Base-by-base conservation (phyloP, 2,329 filamentous ascomycete genomes). In the Dichotomopilus funicola region DNA sequence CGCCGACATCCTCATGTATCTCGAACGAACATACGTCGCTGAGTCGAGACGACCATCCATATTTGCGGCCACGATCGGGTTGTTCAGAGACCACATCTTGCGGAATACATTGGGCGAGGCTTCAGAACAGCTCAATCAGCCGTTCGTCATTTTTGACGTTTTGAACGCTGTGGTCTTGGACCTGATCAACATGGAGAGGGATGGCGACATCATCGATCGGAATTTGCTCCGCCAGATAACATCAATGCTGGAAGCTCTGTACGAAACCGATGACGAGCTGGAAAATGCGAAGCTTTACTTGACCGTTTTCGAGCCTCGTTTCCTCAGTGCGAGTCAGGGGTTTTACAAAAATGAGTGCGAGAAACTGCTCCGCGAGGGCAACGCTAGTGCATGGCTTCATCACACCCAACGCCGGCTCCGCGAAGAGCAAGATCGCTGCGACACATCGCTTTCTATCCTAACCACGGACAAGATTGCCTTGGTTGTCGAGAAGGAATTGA, bases 1-100 rank as follows among this genome's bases (percentile, higher is more conserved):
- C 50, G 91, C 91, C 4, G 94, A 97, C 70, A 90, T 97, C 36
- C 78, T 97, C 51, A 96, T 97, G 91, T 96, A 96, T 67, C 89
- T 99, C 78, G 92, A 99, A 68, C 87, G 91, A 49, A 86, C 91
- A 34, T 91, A 88, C 65, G 87, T 84, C 49, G 77, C 84, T 38
- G 90, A 95, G 60, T 65, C 72, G 5, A 81, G 85, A 57, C 79
- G 83, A 5, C 86, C 89, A 0, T 87, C 88, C 0, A 94, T 96
- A 53, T 96, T 91, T 67, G 82, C 86, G 11, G 83, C 87, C 8
- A 86, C 89, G 2, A 95, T 99, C 77, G 86, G 86, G 2, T 77
- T 96, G 1, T 99, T 95, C 70, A 85, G 92, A 40, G 89, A 96
- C 63, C 79, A 91, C 63, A 88, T 99, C 45, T 77, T 99, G 7